Percentiles rank a stretch among this genome's conserved stretches.
Evolutionary conservation across 768 basidiomycete species (phyloP).

Genomic region (Lentinula boryana): DNA sequence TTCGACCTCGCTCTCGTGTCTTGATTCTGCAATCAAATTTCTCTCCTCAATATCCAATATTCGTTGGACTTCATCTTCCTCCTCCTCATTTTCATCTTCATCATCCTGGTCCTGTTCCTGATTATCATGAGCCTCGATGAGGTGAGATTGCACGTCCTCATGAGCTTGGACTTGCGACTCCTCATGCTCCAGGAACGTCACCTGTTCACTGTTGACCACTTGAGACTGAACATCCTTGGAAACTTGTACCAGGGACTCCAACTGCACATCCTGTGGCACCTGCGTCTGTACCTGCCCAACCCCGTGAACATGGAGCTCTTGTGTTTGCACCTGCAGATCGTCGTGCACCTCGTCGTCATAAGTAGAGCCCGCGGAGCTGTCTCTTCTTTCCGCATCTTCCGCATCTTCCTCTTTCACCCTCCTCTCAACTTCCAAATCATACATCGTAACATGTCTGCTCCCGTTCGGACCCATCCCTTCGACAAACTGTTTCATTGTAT

Average conservation of each 20-base stretch:
- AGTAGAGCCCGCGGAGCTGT: constrained; percentile 27
- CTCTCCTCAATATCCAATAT: not conserved
- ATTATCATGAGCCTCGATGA: too few relatives aligned
- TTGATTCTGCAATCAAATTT: not conserved
- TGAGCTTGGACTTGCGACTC: too few relatives aligned
- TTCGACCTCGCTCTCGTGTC: not conserved
- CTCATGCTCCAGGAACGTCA: too few relatives aligned
- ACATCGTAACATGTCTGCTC: constrained; percentile 49
- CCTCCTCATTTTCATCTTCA: not conserved
- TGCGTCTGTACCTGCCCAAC: not conserved
- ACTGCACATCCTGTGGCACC: not conserved
- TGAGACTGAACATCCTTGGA: not conserved
- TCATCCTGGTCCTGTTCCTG: not conserved
- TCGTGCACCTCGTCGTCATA: constrained; percentile 18
- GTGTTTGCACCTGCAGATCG: not conserved
- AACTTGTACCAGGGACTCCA: not conserved
- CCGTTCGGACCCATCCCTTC: constrained; percentile 42
- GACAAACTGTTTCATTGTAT: constrained; percentile 50
- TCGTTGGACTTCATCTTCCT: not conserved
- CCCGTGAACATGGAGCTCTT: too few relatives aligned
- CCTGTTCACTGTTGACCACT: not conserved
- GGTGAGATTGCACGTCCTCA: too few relatives aligned
- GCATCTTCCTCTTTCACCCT: constrained; percentile 44
- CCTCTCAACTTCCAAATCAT: constrained; percentile 56
- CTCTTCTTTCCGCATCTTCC: constrained; percentile 30